phyloP scores from a whole-genome alignment of 1,284 basidiomycete species.

The Moesziomyces globuligerus region DNA sequence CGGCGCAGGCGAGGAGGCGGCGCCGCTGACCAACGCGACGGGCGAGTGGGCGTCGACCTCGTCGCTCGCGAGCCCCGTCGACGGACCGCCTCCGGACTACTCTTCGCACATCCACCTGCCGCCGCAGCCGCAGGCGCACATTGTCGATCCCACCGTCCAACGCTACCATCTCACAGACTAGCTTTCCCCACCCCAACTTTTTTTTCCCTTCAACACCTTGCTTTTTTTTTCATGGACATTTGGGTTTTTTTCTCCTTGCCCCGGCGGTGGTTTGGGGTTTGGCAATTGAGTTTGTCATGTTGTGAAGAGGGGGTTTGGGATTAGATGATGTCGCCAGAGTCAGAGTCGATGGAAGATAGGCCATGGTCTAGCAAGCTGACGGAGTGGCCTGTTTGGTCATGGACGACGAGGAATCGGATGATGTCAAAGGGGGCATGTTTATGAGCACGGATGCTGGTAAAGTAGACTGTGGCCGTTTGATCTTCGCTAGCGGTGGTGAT shows the following conservation, averaged over 20 bases:
- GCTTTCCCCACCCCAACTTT: too few relatives aligned
- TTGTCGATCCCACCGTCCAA: conserved; percentile 14
- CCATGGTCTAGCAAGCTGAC: conserved; percentile 21
- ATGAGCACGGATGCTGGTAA: conserved; percentile 50
- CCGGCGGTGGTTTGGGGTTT: too few relatives aligned
- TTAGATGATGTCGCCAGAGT: conserved; percentile 24
- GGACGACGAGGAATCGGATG: conserved; percentile 52
- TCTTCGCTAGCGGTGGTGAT: conserved; percentile 2
- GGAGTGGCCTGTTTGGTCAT: conserved; percentile 20
- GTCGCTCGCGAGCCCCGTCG: conserved; percentile 12
- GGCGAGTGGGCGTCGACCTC: conserved; percentile 17
- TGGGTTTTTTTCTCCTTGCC: too few relatives aligned
- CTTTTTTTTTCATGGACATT: neutral
- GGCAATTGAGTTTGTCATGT: too few relatives aligned
- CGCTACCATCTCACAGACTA: conserved; percentile 30
- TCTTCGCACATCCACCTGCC: neutral
- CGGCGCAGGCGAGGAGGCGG: neutral
- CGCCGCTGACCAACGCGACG: conserved; percentile 3
- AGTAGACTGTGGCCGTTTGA: conserved; percentile 45
- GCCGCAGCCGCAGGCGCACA: neutral
- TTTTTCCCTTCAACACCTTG: too few relatives aligned
- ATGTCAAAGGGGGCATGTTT: conserved; percentile 53
- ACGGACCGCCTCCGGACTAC: conserved; percentile 15
- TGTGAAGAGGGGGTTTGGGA: too few relatives aligned
- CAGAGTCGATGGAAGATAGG: conserved; percentile 10